Evolutionary conservation across 768 basidiomycete species (phyloP).

Genomic region (Lactarius quietus): DNA sequence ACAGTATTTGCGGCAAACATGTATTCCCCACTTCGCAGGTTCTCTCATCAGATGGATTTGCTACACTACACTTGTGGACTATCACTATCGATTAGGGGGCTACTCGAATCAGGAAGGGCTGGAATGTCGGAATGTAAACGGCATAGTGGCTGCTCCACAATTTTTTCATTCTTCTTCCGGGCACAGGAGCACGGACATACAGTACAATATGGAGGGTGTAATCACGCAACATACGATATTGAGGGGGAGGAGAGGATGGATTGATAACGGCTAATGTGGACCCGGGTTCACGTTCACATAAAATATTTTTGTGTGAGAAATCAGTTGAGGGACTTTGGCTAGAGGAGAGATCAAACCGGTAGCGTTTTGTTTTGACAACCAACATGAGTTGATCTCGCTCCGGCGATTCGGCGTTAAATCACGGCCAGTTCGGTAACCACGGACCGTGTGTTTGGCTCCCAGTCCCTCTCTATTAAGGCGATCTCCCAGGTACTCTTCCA

Average conservation of each 20-base stretch:
- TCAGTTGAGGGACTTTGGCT: slow-evolving; percentile 23
- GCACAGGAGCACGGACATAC: neutral
- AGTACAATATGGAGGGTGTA: neutral
- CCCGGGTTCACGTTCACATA: neutral
- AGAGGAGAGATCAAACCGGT: slow-evolving; percentile 12
- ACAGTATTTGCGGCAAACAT: neutral
- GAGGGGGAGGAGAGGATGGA: neutral
- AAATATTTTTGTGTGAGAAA: neutral
- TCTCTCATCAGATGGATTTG: neutral
- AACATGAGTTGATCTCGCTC: slow-evolving; percentile 14
- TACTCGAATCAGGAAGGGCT: slow-evolving; percentile 3
- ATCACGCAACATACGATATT: neutral
- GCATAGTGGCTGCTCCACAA: neutral
- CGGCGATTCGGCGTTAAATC: slow-evolving; percentile 14
- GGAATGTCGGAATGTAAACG: neutral
- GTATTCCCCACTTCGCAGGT: neutral
- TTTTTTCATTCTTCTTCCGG: neutral
- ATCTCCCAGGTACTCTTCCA: neutral
- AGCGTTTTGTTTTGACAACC: slow-evolving; percentile 19
- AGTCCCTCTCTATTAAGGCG: neutral
- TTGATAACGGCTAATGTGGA: slow-evolving; percentile 5
- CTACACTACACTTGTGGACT: slow-evolving; percentile 2
- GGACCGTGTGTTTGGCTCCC: neutral
- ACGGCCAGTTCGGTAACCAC: neutral
- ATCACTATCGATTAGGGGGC: slow-evolving; percentile 9